Base-by-base conservation (phyloP, 2,329 filamentous ascomycete genomes). In the Sclerotinia glacialis region DNA sequence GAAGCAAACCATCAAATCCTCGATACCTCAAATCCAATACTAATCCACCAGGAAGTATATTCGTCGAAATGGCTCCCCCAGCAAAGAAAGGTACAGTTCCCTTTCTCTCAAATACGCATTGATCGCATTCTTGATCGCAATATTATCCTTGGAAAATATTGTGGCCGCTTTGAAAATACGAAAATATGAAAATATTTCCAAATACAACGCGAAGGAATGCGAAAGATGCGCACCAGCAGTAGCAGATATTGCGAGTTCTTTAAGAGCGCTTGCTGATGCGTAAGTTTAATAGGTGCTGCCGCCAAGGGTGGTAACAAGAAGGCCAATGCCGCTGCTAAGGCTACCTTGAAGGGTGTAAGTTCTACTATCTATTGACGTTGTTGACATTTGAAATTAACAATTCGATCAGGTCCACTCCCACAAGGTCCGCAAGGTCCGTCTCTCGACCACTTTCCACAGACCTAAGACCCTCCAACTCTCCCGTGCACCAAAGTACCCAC, bases 391-490 rank as follows among this genome's bases (percentile, higher is more conserved):
- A 50, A 28, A 31, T 76, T 74, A 74, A 70, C 73, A 53, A 18
- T 26, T 50, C 28, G 6, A 64, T 75, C 80, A 89, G 87, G 83
- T 83, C 77, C 83, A 89, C 80, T 83, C 87, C 80, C 88, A 95
- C 84, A 97, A 97, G 88, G 88, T 90, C 83, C 88, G 88, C 84
- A 97, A 97, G 87, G 88, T 96, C 82, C 90, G 94, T 80, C 87
- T 87, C 79, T 93, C 87, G 80, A 97, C 94, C 77, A 93, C 90
- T 80, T 99, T 98, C 91, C 94, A 97, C 89, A 89, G 88, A 78
- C 95, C 95, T 79, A 98, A 98, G 90, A 98, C 93, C 74, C 91
- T 97, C 78, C 84, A 90, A 82, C 88, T 97, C 77, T 91, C 92
- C 77, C 92, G 95, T 79, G 82, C 89, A 61, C 93, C 94, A 81